Evolutionary conservation across 495 filamentous ascomycete genomes (phyloP).

Genomic region (Trichoderma virens): DNA sequence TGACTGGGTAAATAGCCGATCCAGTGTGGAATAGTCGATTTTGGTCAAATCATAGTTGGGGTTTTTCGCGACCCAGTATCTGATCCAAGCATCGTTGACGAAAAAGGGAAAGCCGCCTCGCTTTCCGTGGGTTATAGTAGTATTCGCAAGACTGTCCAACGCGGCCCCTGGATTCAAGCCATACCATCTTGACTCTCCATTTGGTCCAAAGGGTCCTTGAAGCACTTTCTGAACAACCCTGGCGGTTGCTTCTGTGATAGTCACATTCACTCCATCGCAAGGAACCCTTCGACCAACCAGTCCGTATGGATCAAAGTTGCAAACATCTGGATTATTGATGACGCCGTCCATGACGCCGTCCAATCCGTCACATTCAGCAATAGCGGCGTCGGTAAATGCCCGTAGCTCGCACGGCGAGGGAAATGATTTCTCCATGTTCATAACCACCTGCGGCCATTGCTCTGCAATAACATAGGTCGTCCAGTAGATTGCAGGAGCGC

Average conservation of each 20-base stretch:
- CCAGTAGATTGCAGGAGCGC: slow-evolving; percentile 37
- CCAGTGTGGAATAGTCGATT: slow-evolving; percentile 18
- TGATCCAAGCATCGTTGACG: slow-evolving; percentile 13
- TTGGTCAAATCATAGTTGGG: slow-evolving; percentile 20
- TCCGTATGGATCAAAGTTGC: slow-evolving; percentile 27
- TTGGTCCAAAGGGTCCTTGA: background rate
- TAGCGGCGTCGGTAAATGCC: slow-evolving; percentile 20
- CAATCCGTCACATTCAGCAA: slow-evolving; percentile 29
- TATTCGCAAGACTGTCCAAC: slow-evolving; percentile 11
- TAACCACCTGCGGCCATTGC: slow-evolving; percentile 22
- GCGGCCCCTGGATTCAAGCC: too few relatives aligned
- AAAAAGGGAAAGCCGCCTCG: slow-evolving; percentile 9
- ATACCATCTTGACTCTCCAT: too few relatives aligned
- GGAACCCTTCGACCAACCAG: slow-evolving; percentile 24
- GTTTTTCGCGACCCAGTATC: slow-evolving; percentile 13
- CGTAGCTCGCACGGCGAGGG: slow-evolving; percentile 18
- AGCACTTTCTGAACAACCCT: slow-evolving; percentile 30
- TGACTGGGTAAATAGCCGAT: slow-evolving; percentile 24
- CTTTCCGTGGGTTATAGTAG: slow-evolving; percentile 12
- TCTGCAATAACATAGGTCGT: slow-evolving; percentile 10
- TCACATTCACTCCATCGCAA: slow-evolving; percentile 15
- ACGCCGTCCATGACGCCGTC: slow-evolving; percentile 35
- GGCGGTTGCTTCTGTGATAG: slow-evolving; percentile 34
- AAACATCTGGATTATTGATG: slow-evolving; percentile 26
- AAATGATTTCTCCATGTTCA: slow-evolving; percentile 16